Percentiles rank a stretch among this genome's conserved stretches.
phyloP scores from a whole-genome alignment of 1,139 yeast species.

The Taphrina sp. region DNA sequence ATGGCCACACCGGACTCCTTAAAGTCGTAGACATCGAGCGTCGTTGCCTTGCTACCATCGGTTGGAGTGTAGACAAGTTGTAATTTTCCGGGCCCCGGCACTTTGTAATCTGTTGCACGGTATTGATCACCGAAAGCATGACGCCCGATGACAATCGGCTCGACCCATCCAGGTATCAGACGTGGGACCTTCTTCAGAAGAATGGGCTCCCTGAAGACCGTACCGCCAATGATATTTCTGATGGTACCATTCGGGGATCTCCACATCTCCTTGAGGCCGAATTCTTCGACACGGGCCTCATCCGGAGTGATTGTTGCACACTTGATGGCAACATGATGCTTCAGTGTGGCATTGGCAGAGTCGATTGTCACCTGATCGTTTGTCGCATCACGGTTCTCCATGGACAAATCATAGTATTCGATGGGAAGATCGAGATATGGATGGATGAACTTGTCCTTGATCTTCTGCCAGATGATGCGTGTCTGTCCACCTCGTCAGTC shows the following conservation, averaged over 20 bases:
- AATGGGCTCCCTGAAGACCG: slow-evolving; percentile 95
- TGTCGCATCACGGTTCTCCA: slow-evolving; percentile 80
- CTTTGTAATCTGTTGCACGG: slow-evolving; percentile 80
- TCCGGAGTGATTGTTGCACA: slow-evolving; percentile 99
- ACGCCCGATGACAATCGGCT: slow-evolving; percentile 94
- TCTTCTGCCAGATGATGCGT: slow-evolving; percentile 84
- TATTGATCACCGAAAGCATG: slow-evolving; percentile 98
- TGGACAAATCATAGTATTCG: slow-evolving; percentile 87
- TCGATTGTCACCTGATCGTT: slow-evolving; percentile 84
- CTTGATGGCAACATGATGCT: slow-evolving; percentile 89
- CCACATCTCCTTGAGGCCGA: slow-evolving; percentile 92
- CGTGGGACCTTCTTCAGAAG: slow-evolving; percentile 87
- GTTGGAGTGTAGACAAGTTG: slow-evolving; percentile 73
- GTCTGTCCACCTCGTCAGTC: too few species aligned
- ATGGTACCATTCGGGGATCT: slow-evolving; percentile 95
- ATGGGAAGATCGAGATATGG: slow-evolving; percentile 86
- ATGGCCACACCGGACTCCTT: slow-evolving; percentile 79
- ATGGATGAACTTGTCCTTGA: slow-evolving; percentile 67
- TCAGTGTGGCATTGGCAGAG: slow-evolving; percentile 83
- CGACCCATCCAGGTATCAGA: slow-evolving; percentile 87
- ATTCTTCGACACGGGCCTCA: slow-evolving; percentile 90
- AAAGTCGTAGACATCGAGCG: slow-evolving; percentile 67
- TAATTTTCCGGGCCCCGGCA: slow-evolving; percentile 76
- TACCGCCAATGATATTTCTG: slow-evolving; percentile 90
- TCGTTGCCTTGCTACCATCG: slow-evolving; percentile 59